Percentiles rank a stretch among this genome's conserved stretches.
Evolutionary conservation across 2,329 filamentous ascomycete genomes (phyloP).

Genomic region (Paecilomyces fulvus): DNA sequence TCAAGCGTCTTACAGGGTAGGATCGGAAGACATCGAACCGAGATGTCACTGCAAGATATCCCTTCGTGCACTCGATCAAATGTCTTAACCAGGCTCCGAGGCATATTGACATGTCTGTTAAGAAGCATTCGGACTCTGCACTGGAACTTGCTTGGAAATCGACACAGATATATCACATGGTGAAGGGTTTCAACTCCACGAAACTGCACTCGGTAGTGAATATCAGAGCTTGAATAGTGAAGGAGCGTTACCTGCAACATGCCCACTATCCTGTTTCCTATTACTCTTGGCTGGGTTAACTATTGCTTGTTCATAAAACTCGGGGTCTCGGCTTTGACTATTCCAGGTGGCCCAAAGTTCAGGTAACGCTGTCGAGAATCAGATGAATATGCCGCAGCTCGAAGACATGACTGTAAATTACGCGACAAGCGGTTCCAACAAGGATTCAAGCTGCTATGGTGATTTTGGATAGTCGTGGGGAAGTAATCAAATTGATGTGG

Average conservation of each 20-base stretch:
- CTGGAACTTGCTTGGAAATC: too few species aligned
- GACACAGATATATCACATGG: too few species aligned
- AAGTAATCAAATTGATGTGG: background rate
- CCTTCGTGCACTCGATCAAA: too few species aligned
- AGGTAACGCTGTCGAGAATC: background rate
- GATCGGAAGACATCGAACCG: background rate
- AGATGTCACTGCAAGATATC: background rate
- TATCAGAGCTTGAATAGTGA: too few species aligned
- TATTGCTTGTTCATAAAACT: too few species aligned
- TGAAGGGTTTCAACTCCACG: too few species aligned
- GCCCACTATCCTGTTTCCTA: too few species aligned
- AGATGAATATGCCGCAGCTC: background rate
- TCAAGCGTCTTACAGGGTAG: background rate
- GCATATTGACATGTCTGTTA: background rate
- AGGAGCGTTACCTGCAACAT: too few species aligned
- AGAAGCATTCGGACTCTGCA: too few species aligned
- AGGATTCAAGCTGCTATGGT: background rate
- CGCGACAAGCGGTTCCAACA: background rate
- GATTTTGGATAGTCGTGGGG: background rate
- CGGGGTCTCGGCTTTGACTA: background rate
- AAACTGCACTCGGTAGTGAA: too few species aligned
- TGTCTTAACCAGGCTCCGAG: too few species aligned
- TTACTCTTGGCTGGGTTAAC: too few species aligned
- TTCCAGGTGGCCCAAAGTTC: background rate
- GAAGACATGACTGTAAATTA: background rate